Conservation (phyloP, 2,329 filamentous ascomycete species). For the Fusarium sp. region DNA sequence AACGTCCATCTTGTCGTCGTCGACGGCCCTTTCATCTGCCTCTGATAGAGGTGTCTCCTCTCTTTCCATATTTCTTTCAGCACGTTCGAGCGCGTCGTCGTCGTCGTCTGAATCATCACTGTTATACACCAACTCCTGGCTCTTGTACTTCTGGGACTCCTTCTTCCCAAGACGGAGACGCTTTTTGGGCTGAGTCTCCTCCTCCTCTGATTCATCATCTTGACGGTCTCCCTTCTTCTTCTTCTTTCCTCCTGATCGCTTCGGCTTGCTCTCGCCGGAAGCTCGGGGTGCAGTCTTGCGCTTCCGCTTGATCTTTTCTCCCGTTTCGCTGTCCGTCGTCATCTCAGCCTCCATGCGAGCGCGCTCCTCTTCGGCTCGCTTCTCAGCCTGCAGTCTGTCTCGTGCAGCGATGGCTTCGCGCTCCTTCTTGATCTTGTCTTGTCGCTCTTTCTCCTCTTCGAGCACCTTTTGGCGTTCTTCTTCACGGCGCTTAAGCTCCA, state of each 20-base stretch:
- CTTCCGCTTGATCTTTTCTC: slow-evolving; percentile 83
- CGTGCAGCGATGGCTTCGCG: slow-evolving; percentile 82
- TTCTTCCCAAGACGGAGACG: slow-evolving; percentile 68
- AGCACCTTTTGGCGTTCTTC: slow-evolving; percentile 77
- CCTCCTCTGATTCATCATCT: slow-evolving; percentile 59
- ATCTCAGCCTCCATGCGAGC: slow-evolving; percentile 74
- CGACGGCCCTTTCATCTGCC: slow-evolving; percentile 51
- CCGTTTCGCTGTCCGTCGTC: slow-evolving; percentile 85
- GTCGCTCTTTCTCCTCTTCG: slow-evolving; percentile 77
- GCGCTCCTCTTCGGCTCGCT: slow-evolving; percentile 59
- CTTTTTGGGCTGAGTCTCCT: slow-evolving; percentile 67
- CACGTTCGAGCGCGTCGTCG: slow-evolving; percentile 58
- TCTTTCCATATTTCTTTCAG: slow-evolving; percentile 56
- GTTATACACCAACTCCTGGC: slow-evolving; percentile 83
- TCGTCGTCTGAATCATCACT: slow-evolving; percentile 69
- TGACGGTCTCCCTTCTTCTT: slow-evolving; percentile 55
- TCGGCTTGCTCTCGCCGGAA: slow-evolving; percentile 57
- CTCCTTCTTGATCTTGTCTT: slow-evolving; percentile 87
- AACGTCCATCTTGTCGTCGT: slow-evolving; percentile 64
- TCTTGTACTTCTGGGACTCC: slow-evolving; percentile 79
- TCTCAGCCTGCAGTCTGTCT: slow-evolving; percentile 78
- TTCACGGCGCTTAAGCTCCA: slow-evolving; percentile 81
- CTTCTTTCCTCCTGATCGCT: slow-evolving; percentile 61
- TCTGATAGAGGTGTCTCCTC: slow-evolving; percentile 52
- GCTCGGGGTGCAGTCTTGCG: slow-evolving; percentile 64